A percentile compares a stretch with the other conserved stretches of the same genome.
These are phyloP conservation scores for Microbotryum scabiosae DNA, from an alignment of 1,284 basidiomycete genomes.

Conservation along the genomic window DNA sequence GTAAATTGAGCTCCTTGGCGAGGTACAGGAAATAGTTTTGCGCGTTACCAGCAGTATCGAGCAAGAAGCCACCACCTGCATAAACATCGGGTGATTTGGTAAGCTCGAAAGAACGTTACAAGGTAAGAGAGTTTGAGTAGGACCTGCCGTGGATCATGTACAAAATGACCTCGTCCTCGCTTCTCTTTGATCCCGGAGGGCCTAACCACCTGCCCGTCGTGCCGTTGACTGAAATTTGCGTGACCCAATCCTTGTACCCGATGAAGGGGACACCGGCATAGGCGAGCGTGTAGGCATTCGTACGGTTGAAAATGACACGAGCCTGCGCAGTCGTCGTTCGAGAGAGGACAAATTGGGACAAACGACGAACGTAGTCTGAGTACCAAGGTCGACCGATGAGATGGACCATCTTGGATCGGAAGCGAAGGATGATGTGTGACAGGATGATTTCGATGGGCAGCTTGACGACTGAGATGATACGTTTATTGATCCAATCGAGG, in stretches of 20 bases:
- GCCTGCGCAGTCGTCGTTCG: conserved; percentile 6
- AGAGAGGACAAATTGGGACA: conserved; percentile 10
- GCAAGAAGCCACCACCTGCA: neutral
- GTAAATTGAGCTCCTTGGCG: conserved; percentile 13
- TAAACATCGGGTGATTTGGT: neutral
- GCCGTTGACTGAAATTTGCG: conserved; percentile 8
- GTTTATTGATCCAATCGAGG: too few species aligned
- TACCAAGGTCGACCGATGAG: conserved; percentile 9
- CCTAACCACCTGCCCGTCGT: conserved; percentile 12
- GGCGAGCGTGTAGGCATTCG: conserved; percentile 1
- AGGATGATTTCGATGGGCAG: too few species aligned
- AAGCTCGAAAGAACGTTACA: too few species aligned
- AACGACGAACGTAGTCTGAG: conserved; percentile 5
- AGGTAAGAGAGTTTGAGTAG: too few species aligned
- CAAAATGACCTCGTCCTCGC: conserved; percentile 11
- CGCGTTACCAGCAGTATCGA: conserved; percentile 11
- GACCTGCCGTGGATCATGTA: conserved; percentile 14
- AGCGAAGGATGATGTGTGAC: conserved; percentile 4
- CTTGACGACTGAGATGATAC: too few species aligned
- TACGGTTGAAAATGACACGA: conserved; percentile 18
- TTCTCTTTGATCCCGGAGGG: conserved; percentile 11
- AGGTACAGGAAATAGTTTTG: conserved; percentile 9
- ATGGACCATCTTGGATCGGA: conserved; percentile 1
- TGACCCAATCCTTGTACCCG: conserved; percentile 8
- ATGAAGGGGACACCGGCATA: neutral